Evolutionary conservation across 306 rosid species (phyloP), one percentile per base, ranked within the genome.

Genomic region (Alnus rubra): DNA sequence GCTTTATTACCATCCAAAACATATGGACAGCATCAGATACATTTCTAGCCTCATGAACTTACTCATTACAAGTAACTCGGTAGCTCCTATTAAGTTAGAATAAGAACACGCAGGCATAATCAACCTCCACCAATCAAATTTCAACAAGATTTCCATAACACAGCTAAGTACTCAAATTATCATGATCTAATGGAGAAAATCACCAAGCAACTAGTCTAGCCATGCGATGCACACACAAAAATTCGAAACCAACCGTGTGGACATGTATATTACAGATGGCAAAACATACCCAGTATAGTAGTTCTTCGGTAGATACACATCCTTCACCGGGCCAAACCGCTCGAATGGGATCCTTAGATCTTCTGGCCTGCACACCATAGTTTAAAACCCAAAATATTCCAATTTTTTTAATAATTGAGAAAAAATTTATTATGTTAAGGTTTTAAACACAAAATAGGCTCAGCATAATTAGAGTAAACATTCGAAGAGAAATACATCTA

Each of bases 321-420:
- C 99, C 89, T 93, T 96, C 84, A 96, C 97, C 5, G 96, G 94
- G 72, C 99, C 99, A 89, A 12, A 96, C 42, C 99, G 98, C 81
- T 93, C 99, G 67, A 96, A 96, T 10, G 94, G 96, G 50, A 7
- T 79, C 91, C 97, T 89, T 42, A 92, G 98, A 84, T 92, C 97
- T 50, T 94, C 98, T 2, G 90, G 89, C 87, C 97, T 93, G 91
- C 73, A 78, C 30, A 77, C 30, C 50, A 70, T 33, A 80, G 64
- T n/a, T 39, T 13, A 76, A 53, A 33, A 28, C 52, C 23, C 18
- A 2, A 76, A 74, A 19, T 16, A 30, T 23, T 3, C 30, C 12
- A 49, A 18, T 18, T 39, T 35, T 79, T 10, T 37, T 31, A 28
- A 47, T 9, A 60, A 35, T 30, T 15, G 45, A 63, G 69, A 7